phyloP scores from a whole-genome alignment of 176 grass and related monocot genomes.

The Eleusine indica region DNA sequence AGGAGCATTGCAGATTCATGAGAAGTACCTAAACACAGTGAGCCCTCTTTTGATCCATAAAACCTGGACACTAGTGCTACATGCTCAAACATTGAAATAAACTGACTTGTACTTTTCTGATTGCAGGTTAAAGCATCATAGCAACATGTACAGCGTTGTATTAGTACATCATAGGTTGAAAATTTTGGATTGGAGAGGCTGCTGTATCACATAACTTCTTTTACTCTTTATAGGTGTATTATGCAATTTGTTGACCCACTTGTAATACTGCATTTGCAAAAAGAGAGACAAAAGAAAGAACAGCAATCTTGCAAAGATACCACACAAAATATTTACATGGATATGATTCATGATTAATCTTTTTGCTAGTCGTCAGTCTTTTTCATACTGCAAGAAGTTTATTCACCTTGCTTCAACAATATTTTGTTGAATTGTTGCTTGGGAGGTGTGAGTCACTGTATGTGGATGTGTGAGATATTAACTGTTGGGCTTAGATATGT shows the following conservation, averaged over 20 bases:
- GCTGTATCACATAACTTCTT: neutral
- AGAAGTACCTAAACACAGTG: conserved; percentile 77
- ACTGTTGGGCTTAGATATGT: neutral
- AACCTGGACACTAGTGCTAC: neutral
- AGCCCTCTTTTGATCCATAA: conserved; percentile 28
- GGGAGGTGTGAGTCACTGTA: neutral
- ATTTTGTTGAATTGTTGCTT: too few relatives aligned
- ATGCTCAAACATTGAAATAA: neutral
- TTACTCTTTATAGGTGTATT: conserved; percentile 26
- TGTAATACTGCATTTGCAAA: conserved; percentile 33
- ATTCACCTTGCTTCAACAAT: neutral
- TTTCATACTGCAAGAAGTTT: neutral
- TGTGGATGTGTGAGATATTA: neutral
- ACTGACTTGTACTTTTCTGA: conserved; percentile 13
- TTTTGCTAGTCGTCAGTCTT: neutral
- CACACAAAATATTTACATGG: neutral
- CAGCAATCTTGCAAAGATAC: conserved; percentile 22
- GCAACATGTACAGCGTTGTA: conserved; percentile 22
- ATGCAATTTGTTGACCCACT: conserved; percentile 33
- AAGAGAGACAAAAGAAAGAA: neutral
- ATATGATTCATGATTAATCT: neutral
- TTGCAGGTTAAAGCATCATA: conserved; percentile 72
- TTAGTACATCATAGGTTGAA: conserved; percentile 15
- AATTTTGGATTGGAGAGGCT: conserved; percentile 23
- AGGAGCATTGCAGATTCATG: conserved; percentile 80